phyloP scores from a whole-genome alignment of 495 filamentous ascomycete species.

The Penicillium antarcticum region DNA sequence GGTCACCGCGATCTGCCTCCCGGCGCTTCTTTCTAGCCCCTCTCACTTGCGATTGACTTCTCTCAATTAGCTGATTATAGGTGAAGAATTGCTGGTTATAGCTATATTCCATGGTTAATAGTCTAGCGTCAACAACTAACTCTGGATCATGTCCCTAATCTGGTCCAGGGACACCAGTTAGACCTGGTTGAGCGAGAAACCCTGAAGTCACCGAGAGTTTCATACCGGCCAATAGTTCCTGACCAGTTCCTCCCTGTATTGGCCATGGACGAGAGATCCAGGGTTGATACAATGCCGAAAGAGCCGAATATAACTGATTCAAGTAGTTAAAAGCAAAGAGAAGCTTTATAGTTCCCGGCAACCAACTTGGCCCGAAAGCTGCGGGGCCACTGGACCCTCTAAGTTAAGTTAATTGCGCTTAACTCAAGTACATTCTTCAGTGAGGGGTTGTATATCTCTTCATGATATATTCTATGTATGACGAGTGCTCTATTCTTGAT shows the following conservation, averaged over 20 bases:
- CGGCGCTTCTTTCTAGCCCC: slow-evolving; percentile 22
- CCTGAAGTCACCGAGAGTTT: slow-evolving; percentile 16
- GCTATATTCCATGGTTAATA: background rate
- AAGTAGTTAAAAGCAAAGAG: background rate
- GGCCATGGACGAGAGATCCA: slow-evolving; percentile 7
- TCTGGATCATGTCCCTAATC: background rate
- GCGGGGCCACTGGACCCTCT: too few relatives aligned
- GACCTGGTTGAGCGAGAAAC: slow-evolving; percentile 8
- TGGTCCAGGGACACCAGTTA: background rate
- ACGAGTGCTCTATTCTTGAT: too few relatives aligned
- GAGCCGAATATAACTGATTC: background rate
- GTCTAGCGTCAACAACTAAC: background rate
- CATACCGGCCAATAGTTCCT: slow-evolving; percentile 21
- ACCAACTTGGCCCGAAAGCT: background rate
- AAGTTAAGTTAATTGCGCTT: too few relatives aligned
- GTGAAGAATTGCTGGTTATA: too few relatives aligned
- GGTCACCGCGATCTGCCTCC: slow-evolving; percentile 11
- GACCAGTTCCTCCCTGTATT: slow-evolving; percentile 9
- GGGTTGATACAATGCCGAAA: slow-evolving; percentile 7
- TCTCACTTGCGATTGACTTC: too few relatives aligned
- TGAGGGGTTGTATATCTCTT: too few relatives aligned
- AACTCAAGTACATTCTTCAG: too few relatives aligned
- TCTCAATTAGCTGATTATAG: too few relatives aligned
- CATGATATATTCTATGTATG: too few relatives aligned
- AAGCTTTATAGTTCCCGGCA: background rate